Percentiles rank a stretch among this genome's conserved stretches.
Evolutionary conservation across 2,329 filamentous ascomycete species (phyloP).

Genomic region (Fusarium veterinarium): DNA sequence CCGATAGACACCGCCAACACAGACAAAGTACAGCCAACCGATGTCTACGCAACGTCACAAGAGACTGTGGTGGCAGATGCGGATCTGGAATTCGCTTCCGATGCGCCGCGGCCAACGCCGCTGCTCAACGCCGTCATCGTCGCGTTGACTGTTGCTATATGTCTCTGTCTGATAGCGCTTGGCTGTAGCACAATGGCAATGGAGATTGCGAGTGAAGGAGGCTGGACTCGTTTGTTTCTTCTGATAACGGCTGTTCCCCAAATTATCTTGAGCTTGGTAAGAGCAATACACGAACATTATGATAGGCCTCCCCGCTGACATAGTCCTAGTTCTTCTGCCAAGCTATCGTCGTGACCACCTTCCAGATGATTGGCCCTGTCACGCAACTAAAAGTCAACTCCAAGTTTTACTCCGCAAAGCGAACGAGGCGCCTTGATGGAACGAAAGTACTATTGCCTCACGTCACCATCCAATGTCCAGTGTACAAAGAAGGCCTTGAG

Average conservation of each 20-base stretch:
- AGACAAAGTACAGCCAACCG: background rate
- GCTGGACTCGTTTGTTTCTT: background rate
- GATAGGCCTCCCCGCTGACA: accelerated
- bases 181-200: background rate
- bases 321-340: background rate
- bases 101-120: background rate
- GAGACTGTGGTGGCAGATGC: background rate
- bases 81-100: background rate
- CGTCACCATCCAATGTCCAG: constrained; percentile 58
- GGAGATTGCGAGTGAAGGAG: background rate
- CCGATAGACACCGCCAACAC: accelerated
- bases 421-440: background rate
- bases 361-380: background rate
- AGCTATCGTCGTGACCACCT: background rate
- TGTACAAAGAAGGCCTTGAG: constrained; percentile 52
- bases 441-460: constrained; percentile 46
- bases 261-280: background rate
- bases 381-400: constrained; percentile 15
- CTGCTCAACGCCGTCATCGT: background rate
- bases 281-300: accelerated
- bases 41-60: background rate
- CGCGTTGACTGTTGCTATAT: background rate
- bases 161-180: background rate
- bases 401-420: constrained; percentile 19
- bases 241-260: background rate